phyloP scores from a whole-genome alignment of 768 basidiomycete species.

The Leccinum sublutescens region DNA sequence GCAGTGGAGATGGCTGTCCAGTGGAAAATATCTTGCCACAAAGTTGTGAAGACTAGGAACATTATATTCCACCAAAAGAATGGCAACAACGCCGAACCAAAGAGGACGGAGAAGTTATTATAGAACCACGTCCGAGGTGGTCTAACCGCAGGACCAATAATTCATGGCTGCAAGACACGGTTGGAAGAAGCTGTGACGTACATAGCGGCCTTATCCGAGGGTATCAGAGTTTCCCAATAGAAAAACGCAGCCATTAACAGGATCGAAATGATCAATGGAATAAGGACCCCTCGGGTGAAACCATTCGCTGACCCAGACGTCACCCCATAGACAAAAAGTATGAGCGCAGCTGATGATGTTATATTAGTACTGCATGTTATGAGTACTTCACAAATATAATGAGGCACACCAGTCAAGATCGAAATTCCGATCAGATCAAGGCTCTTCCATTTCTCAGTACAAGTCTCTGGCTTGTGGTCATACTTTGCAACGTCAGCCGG shows the following conservation, averaged over 20 bases:
- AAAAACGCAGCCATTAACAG: slow-evolving; percentile 44
- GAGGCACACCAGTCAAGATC: slow-evolving; percentile 35
- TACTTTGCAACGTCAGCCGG: slow-evolving; percentile 24
- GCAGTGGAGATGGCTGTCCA: slow-evolving; percentile 42
- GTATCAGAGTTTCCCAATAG: slow-evolving; percentile 46
- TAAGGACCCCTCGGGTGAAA: slow-evolving; percentile 43
- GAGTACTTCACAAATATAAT: background rate
- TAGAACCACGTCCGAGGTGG: slow-evolving; percentile 45
- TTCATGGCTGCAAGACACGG: background rate
- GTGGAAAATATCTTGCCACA: slow-evolving; percentile 42
- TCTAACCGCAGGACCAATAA: slow-evolving; percentile 18
- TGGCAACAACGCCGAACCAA: slow-evolving; percentile 37
- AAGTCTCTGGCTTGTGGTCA: background rate
- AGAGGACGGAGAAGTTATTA: slow-evolving; percentile 40
- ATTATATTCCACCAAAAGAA: slow-evolving; percentile 43
- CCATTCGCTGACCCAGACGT: slow-evolving; percentile 48
- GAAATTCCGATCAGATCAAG: slow-evolving; percentile 41
- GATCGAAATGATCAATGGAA: slow-evolving; percentile 46
- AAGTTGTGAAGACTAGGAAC: slow-evolving; percentile 34
- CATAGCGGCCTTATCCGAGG: slow-evolving; percentile 42
- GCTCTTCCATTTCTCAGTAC: slow-evolving; percentile 24
- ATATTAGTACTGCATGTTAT: background rate
- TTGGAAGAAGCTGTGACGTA: slow-evolving; percentile 20
- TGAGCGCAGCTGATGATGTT: slow-evolving; percentile 30
- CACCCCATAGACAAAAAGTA: slow-evolving; percentile 43